A percentile compares a stretch with the other conserved stretches of the same genome.
phyloP scores from a whole-genome alignment of 768 basidiomycete genomes.

The Rhodotorula kratochvilovae region DNA sequence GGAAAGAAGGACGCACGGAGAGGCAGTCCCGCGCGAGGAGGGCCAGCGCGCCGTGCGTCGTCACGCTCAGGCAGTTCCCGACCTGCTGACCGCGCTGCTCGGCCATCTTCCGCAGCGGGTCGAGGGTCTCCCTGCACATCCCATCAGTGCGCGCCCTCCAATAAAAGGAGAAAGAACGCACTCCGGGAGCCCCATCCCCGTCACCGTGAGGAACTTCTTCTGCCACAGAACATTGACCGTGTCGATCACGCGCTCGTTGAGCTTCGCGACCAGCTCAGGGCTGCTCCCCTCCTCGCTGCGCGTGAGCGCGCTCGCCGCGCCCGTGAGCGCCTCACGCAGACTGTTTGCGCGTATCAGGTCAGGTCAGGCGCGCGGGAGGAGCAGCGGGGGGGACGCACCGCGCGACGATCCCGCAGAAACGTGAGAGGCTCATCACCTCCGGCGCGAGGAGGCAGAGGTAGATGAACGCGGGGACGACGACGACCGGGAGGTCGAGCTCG shows the following conservation, averaged over 20 bases:
- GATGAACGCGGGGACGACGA: neutral
- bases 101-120: neutral
- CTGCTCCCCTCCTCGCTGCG: neutral
- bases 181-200: neutral
- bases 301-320: slow-evolving; percentile 4
- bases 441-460: slow-evolving; percentile 6
- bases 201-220: neutral
- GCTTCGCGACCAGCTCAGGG: slow-evolving; percentile 1
- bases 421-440: slow-evolving; percentile 12
- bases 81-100: neutral
- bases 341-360: neutral
- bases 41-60: slow-evolving; percentile 19
- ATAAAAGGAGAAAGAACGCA: neutral
- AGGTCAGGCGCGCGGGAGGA: neutral
- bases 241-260: slow-evolving; percentile 21
- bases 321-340: slow-evolving; percentile 24
- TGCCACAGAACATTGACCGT: slow-evolving; percentile 21
- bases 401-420: slow-evolving; percentile 18
- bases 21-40: neutral
- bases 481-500: slow-evolving; percentile 4
- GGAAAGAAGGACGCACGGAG: neutral
- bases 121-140: neutral
- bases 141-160: neutral
- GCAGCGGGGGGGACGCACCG: neutral
- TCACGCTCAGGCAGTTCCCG: neutral